Conservation (phyloP, 1,139 yeast genomes). For the Taphrina confusa region DNA sequence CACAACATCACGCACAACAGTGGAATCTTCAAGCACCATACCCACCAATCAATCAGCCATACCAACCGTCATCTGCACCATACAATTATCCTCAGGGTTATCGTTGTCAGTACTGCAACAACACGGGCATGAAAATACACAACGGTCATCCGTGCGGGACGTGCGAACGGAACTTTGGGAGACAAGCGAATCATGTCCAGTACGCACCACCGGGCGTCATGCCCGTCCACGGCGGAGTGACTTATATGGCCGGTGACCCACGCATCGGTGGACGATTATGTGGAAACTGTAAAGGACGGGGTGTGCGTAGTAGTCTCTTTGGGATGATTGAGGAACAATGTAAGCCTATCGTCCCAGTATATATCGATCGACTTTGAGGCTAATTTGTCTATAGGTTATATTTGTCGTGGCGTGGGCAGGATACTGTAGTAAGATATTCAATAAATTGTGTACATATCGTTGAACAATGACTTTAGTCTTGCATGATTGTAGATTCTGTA, state of each 20-base stretch:
- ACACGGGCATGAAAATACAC: conserved; percentile 38
- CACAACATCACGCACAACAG: not conserved
- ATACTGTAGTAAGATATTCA: not conserved
- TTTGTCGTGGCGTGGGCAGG: conserved; percentile 33
- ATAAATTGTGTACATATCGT: too few species aligned
- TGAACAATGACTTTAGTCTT: too few species aligned
- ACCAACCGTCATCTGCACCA: not conserved
- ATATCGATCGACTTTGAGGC: not conserved
- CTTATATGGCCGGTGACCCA: conserved; percentile 39
- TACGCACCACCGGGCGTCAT: conserved; percentile 30
- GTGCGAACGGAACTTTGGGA: conserved; percentile 37
- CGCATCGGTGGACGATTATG: conserved; percentile 40
- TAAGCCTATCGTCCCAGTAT: too few species aligned
- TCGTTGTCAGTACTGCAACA: conserved; percentile 36
- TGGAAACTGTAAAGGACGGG: conserved; percentile 40
- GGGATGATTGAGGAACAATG: conserved; percentile 34
- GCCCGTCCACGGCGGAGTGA: conserved; percentile 23
- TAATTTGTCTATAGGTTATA: not conserved
- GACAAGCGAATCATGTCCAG: conserved; percentile 34
- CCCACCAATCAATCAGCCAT: not conserved
- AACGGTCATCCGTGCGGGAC: conserved; percentile 39
- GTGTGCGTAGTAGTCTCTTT: conserved; percentile 20
- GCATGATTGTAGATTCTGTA: too few species aligned
- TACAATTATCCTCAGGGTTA: conserved; percentile 37
- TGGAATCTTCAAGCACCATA: not conserved